Base-by-base conservation (phyloP, 441 rosid species). In the Erysimum pusillum region DNA sequence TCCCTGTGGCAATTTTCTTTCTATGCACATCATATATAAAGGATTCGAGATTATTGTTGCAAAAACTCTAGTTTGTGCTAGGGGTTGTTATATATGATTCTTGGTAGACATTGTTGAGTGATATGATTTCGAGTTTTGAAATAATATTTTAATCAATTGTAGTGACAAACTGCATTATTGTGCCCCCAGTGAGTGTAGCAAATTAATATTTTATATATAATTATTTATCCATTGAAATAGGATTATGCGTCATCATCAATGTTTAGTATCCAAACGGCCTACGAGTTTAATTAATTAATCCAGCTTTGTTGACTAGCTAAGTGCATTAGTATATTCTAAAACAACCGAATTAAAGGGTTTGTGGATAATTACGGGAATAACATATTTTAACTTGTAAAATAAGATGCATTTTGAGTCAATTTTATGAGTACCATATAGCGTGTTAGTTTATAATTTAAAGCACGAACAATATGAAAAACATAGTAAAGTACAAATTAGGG, bases 111-210 rank as follows among this genome's bases (percentile, higher is more conserved):
- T 25, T 25, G 28, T 36, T 45, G 52, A 76, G 22, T 45, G 76
- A 36, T 70, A 63, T 36, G 71, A 35, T 70, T 69, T 63, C n/a
- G 39, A 8, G 3, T 38, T n/a, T 18, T 8, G 3, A 61, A 38
- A 4, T n/a, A 44, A 11, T 63, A 11, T 41, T 70, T 10, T 58
- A 39, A 46, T 46, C 32, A 41, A 41, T 66, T 22, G 8, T 59
- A 71, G 68, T 71, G 68, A 53, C 63, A 9, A 65, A 34, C 42
- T 72, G 77, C 77, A 72, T 77, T 77, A 77, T 77, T 77, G 81
- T 72, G 56, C 57, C 67, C 68, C 46, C 5, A 51, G 35, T 51
- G 77, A 77, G 58, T 66, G 63, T 72, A 41, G 31, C 64, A 57
- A 20, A 49, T 10, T 38, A 38, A 17, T 77, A 28, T 35, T 63